Base-by-base conservation (phyloP, 164 flowering plant species). In the Platanus orientalis region DNA sequence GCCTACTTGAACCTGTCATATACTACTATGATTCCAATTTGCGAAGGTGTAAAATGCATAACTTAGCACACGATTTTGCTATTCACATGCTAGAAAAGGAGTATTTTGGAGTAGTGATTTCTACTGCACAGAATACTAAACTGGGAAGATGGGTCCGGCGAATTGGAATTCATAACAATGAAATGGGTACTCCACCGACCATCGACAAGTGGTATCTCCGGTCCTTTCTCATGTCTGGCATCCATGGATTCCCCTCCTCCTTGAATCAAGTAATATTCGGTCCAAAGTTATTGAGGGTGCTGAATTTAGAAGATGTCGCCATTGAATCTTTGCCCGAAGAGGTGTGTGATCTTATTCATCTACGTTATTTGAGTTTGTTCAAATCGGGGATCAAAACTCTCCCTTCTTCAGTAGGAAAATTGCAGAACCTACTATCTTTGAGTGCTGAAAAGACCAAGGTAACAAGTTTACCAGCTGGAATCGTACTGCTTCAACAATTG, bases 21-120 rank as follows among this genome's bases (percentile, higher is more conserved):
- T 6, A 19, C n/a, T 14, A 45, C 20, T 45, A 45, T 45, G 49
- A 45, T 45, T 14, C 49, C 20, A 45, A 19, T 14, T 17, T 45
- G 49, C 5, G 42, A 36, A 36, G 42, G 12, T 51, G 54, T 25
- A 24, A 17, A 25, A 23, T 51, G 54, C 54, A 51, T 24, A 14
- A 25, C 16, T 14, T 51, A 4, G 5, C 24, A 14, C 54, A 20
- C 13, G 54, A 24, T 25, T 10, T 25, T 24, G 54, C 54, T 14
- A 51, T 23, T 51, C 54, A 51, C 27, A 51, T 51, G 54, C 20
- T 51, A 10, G 27, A 51, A 29, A 51, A 51, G 54, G 54, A 51
- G 24, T 28, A 24, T 13, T 51, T 51, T 51, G 54, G 54, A 10
- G 29, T n/a, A n/a, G n/a, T 51, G 26, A 5, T 51, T 11, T 0